Conservation (phyloP, 2,329 filamentous ascomycete species). For the Falciphora oryzae region DNA sequence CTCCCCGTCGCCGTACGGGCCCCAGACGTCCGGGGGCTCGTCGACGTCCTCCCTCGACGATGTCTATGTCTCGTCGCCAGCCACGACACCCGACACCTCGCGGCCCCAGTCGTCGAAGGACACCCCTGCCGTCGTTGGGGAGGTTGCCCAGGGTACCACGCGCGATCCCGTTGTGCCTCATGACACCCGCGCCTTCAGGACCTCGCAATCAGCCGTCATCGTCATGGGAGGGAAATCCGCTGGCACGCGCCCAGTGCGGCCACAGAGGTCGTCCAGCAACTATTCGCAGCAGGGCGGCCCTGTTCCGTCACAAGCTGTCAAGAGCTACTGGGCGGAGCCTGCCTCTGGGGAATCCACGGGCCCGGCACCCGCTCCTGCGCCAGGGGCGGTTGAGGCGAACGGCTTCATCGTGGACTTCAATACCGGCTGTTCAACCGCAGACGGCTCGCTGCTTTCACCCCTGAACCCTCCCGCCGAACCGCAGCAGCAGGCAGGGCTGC, state of each 20-base stretch:
- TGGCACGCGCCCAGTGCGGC: background rate
- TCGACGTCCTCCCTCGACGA: slow-evolving; percentile 38
- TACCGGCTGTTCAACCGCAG: no score
- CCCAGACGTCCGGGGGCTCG: slow-evolving; percentile 22
- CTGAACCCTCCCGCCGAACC: no score
- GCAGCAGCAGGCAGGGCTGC: background rate
- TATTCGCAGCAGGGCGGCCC: slow-evolving; percentile 6
- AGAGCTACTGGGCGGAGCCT: no score
- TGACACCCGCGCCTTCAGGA: slow-evolving; percentile 1
- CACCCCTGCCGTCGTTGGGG: slow-evolving; percentile 17
- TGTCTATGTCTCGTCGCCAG: slow-evolving; percentile 28
- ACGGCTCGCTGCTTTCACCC: no score
- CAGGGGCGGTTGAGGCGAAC: no score
- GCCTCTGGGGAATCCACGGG: no score
- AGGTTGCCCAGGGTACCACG: slow-evolving; percentile 8
- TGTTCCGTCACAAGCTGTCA: background rate
- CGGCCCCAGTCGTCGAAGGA: slow-evolving; percentile 36
- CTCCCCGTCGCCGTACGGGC: background rate
- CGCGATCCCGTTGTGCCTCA: background rate
- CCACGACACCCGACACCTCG: slow-evolving; percentile 36
- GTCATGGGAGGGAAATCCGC: slow-evolving; percentile 3
- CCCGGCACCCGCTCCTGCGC: no score
- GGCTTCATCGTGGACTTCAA: no score
- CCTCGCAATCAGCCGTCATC: slow-evolving; percentile 6
- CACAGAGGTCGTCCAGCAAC: slow-evolving; percentile 3